Conservation (phyloP, 2,329 filamentous ascomycete genomes). For the Monosporascus sp. region DNA sequence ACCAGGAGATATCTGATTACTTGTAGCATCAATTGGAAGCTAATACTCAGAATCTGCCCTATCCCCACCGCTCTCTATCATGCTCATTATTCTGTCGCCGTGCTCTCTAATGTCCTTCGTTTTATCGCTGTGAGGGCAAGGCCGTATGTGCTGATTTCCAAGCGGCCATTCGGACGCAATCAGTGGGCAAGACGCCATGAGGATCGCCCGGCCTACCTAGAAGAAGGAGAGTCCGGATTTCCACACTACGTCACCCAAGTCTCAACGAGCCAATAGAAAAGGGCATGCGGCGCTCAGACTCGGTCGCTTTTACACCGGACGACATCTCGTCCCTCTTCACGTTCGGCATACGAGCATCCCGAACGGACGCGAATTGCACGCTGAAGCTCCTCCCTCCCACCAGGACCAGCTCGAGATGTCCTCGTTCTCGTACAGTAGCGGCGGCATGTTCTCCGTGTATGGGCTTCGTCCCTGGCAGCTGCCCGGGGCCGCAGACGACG, state of each 20-base stretch:
- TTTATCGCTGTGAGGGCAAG: constrained; percentile 6
- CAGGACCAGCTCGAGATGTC: constrained; percentile 28
- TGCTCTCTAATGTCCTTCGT: no score
- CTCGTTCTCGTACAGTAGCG: constrained; percentile 28
- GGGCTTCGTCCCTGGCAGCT: constrained; percentile 25
- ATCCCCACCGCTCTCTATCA: no score
- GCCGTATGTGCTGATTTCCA: constrained; percentile 23
- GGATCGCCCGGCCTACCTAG: constrained; percentile 24
- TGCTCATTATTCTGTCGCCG: no score
- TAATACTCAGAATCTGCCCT: no score
- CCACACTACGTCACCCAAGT: constrained; percentile 30
- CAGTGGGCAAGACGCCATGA: constrained; percentile 15
- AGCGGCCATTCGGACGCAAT: constrained; percentile 18
- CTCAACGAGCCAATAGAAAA: constrained; percentile 27
- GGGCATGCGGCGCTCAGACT: constrained; percentile 32
- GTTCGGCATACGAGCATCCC: constrained; percentile 37
- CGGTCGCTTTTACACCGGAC: constrained; percentile 32
- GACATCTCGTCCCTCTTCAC: constrained; percentile 35
- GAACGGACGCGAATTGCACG: constrained; percentile 38
- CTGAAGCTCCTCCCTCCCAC: constrained; percentile 41
- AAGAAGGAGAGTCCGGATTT: constrained; percentile 22
- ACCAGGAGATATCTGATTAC: no score
- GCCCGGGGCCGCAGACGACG: constrained; percentile 23
- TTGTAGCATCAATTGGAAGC: no score
- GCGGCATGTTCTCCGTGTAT: constrained; percentile 29